These are phyloP conservation scores for Eruca vesicaria DNA, from an alignment of 441 rosid species.

Conservation along the genomic window DNA sequence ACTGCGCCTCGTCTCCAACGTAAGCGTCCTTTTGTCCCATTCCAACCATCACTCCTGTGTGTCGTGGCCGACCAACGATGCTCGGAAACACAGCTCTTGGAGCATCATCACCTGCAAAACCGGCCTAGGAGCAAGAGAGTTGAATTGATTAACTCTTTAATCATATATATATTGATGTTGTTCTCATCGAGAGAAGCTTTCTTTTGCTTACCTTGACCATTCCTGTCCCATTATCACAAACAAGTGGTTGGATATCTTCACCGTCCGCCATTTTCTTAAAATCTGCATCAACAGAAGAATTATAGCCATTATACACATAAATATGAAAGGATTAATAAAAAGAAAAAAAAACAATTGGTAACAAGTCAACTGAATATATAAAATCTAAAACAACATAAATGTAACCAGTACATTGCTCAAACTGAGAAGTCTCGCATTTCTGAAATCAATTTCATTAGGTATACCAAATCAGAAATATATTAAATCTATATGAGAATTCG, in stretches of 20 bases:
- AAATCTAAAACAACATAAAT: not conserved
- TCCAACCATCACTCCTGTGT: slow-evolving; percentile 50
- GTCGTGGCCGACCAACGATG: slow-evolving; percentile 46
- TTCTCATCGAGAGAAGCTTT: not conserved
- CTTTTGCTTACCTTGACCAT: not conserved
- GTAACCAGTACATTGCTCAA: not conserved
- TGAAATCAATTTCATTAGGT: not conserved
- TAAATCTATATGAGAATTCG: not conserved
- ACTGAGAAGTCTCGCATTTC: not conserved
- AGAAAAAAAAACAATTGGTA: not conserved
- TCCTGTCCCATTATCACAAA: not conserved
- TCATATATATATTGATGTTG: too few relatives aligned
- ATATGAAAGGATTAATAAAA: not conserved
- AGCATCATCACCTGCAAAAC: slow-evolving; percentile 53
- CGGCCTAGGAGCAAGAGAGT: slow-evolving; percentile 31
- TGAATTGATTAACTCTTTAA: too few relatives aligned
- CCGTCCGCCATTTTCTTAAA: not conserved
- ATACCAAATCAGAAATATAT: not conserved
- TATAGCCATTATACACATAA: not conserved
- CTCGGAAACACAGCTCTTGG: slow-evolving; percentile 52
- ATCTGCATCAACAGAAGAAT: not conserved
- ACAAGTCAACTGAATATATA: not conserved
- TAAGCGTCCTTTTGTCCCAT: slow-evolving; percentile 54
- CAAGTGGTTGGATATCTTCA: not conserved
- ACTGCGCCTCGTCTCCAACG: slow-evolving; percentile 49